phyloP scores from a whole-genome alignment of 2,329 filamentous ascomycete species.

The Pseudogymnoascus sp. region DNA sequence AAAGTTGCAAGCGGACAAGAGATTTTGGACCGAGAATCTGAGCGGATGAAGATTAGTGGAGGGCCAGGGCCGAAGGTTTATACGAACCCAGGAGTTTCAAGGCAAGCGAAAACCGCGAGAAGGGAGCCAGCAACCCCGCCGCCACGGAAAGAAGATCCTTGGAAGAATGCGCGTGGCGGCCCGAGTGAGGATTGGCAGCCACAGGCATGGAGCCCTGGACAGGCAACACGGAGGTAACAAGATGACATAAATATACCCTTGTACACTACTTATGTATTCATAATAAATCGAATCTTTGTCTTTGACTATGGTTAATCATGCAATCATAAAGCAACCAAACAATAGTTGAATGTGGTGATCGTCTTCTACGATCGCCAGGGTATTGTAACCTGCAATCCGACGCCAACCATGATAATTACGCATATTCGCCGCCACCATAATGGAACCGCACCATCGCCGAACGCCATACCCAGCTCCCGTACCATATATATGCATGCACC shows the following conservation, averaged over 20 bases:
- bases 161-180: slow-evolving; percentile 46
- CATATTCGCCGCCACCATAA: background rate
- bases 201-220: slow-evolving; percentile 1
- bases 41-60: background rate
- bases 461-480: slow-evolving; percentile 2
- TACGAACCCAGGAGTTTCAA: slow-evolving; percentile 10
- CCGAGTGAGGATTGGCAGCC: slow-evolving; percentile 58
- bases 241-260: background rate
- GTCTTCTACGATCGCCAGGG: slow-evolving; percentile 8
- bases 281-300: background rate
- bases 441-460: slow-evolving; percentile 1
- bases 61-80: background rate
- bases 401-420: slow-evolving; percentile 1
- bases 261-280: slow-evolving; percentile 3
- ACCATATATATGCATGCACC: background rate
- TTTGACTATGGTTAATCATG: background rate
- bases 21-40: background rate
- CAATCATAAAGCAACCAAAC: slow-evolving; percentile 8
- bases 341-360: slow-evolving; percentile 7
- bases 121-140: slow-evolving; percentile 19
- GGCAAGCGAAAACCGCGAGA: slow-evolving; percentile 12
- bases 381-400: slow-evolving; percentile 7
- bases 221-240: slow-evolving; percentile 1
- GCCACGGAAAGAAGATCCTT: slow-evolving; percentile 35
- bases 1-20: background rate